Evolutionary conservation across 257 asterid species (phyloP).

Genomic region (Rehmannia glutinosa): DNA sequence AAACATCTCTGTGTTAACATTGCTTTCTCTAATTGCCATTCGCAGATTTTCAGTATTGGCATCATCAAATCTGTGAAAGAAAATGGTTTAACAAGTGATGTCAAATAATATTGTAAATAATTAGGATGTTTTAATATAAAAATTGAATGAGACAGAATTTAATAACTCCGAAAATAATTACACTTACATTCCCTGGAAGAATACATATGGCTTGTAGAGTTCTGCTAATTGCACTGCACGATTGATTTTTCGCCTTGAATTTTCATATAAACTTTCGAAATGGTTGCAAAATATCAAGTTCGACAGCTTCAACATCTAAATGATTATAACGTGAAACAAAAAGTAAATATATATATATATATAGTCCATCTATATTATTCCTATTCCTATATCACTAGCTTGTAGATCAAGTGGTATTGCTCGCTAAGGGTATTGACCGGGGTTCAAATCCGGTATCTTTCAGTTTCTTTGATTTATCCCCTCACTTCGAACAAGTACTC

Average conservation of each 20-base stretch:
- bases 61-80: conserved; percentile 25
- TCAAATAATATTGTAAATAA: neutral
- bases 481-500: too few relatives aligned
- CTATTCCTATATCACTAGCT: too few relatives aligned
- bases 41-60: conserved; percentile 4
- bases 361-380: neutral
- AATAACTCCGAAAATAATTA: neutral
- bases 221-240: neutral
- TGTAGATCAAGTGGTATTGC: too few relatives aligned
- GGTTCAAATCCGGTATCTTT: too few relatives aligned
- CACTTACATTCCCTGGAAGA: conserved; percentile 21
- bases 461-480: too few relatives aligned
- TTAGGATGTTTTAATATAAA: neutral
- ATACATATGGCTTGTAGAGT: conserved; percentile 3
- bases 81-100: too few relatives aligned
- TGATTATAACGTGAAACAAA: neutral
- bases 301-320: conserved; percentile 8
- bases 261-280: neutral
- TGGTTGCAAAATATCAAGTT: conserved; percentile 14
- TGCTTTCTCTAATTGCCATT: neutral
- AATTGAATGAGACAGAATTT: too few relatives aligned
- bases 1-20: neutral
- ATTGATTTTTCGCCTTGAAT: neutral
- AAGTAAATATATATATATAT: neutral
- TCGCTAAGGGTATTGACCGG: too few relatives aligned